Evolutionary conservation across 768 basidiomycete genomes (phyloP).

Genomic region (Arthromyces matolae): DNA sequence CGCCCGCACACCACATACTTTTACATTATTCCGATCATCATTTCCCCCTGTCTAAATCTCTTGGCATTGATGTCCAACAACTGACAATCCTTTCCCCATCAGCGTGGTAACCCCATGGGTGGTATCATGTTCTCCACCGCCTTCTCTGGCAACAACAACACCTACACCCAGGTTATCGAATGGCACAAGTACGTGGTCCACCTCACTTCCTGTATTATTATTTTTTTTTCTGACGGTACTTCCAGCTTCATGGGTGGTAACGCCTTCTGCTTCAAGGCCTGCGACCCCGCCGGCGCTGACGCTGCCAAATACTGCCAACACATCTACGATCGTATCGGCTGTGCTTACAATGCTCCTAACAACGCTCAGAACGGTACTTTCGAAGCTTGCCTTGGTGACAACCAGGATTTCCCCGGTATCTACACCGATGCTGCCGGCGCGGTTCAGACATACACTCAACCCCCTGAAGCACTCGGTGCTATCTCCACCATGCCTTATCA

Average conservation of each 20-base stretch:
- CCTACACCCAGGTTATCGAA: slow-evolving; percentile 53
- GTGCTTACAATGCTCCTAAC: slow-evolving; percentile 69
- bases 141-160: slow-evolving; percentile 40
- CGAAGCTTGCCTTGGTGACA: slow-evolving; percentile 63
- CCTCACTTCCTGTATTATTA: background rate
- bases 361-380: slow-evolving; percentile 55
- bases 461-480: slow-evolving; percentile 33
- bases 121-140: slow-evolving; percentile 63
- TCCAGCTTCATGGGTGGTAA: slow-evolving; percentile 67
- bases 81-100: background rate
- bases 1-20: background rate
- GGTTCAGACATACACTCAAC: slow-evolving; percentile 38
- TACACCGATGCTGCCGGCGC: slow-evolving; percentile 35
- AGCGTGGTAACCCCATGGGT: slow-evolving; percentile 82
- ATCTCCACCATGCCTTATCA: slow-evolving; percentile 38
- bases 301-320: slow-evolving; percentile 61
- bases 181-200: slow-evolving; percentile 56
- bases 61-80: slow-evolving; percentile 8
- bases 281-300: slow-evolving; percentile 54
- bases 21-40: slow-evolving; percentile 4
- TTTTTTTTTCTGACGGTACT: background rate
- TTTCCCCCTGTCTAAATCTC: background rate
- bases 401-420: slow-evolving; percentile 57
- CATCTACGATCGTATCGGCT: slow-evolving; percentile 73
- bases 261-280: slow-evolving; percentile 68